Evolutionary conservation across 164 flowering plant species (phyloP), one percentile per base, ranked within the genome.

Genomic region (Echeveria elegans): DNA sequence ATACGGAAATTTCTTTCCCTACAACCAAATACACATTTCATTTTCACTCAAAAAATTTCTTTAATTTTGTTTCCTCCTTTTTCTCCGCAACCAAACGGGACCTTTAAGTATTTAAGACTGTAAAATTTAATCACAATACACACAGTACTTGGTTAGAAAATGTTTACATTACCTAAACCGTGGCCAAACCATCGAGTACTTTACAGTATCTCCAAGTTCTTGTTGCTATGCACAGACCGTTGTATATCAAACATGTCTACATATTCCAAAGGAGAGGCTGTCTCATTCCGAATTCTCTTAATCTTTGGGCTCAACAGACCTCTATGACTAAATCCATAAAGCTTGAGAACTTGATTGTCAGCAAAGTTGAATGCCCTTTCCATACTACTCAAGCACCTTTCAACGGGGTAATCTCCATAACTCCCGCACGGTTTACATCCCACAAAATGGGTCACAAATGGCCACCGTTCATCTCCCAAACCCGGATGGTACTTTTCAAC

Each of bases 291-390:
- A 23, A 63, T 63, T 37, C 65, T 63, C 65, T 14, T 63, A 28
- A 63, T 63, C 65, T 63, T 63, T 37, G 65, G 65, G 28, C 65
- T 63, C 40, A 63, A 34, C n/a, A 63, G 43, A 18, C 65, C 65
- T 53, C 60, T 53, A 26, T 53, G 60, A 53, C 30, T 53, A 24
- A 53, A 53, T 31, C 60, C 60, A 26, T 53, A 53, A 16, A 53
- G 60, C 30, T 53, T 53, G 8, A 53, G 60, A 30, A 64, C 45
- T 64, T 64, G 36, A 64, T 64, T 64, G 45, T 64, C 66, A 1
- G 47, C 66, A 64, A 64, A 64, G n/a, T 64, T 64, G 21, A 29
- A 64, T 36, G 66, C 66, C 18, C 66, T 64, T 38, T 36, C 66
- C 38, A 32, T 64, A 36, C 45, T 38, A 11, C 45, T 64, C 48